Percentiles rank a stretch among this genome's conserved stretches.
phyloP scores from a whole-genome alignment of 179 eudicot species.

The Amaranthus tricolor region DNA sequence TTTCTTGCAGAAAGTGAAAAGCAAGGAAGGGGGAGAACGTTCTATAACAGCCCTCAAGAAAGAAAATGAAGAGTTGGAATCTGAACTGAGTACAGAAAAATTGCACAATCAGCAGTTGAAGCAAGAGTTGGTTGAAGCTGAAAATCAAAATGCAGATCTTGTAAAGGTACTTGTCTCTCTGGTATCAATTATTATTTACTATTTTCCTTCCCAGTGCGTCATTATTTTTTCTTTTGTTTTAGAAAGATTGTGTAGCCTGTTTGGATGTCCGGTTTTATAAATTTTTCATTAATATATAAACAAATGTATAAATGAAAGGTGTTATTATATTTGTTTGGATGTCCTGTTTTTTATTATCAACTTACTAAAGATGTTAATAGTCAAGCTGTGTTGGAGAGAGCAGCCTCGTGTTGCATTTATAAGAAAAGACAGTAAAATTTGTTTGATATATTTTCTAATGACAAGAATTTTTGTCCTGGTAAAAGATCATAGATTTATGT shows the following conservation, averaged over 20 bases:
- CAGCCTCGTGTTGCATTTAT: no score
- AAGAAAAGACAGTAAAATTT: no score
- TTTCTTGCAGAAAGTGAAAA: slow-evolving; percentile 51
- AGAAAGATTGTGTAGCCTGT: neutral
- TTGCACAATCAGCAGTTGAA: slow-evolving; percentile 64
- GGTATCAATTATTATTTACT: slow-evolving; percentile 4
- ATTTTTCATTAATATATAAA: neutral
- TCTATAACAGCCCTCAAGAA: slow-evolving; percentile 51
- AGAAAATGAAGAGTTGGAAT: slow-evolving; percentile 78
- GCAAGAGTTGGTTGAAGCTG: slow-evolving; percentile 84
- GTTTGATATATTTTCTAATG: no score
- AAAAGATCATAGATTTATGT: neutral
- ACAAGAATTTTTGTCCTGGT: no score
- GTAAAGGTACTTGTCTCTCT: slow-evolving; percentile 65
- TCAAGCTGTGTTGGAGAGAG: no score
- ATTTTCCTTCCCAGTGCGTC: neutral
- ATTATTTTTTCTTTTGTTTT: neutral
- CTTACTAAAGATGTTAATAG: no score
- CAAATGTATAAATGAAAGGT: neutral
- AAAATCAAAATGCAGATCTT: slow-evolving; percentile 66
- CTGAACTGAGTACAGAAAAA: slow-evolving; percentile 61
- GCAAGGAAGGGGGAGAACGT: slow-evolving; percentile 48
- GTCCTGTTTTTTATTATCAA: no score
- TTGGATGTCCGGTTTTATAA: neutral
- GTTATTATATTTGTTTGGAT: no score